These are phyloP conservation scores for Cladosporium sp. DNA, from an alignment of 2,329 filamentous ascomycete species.

Conservation along the genomic window DNA sequence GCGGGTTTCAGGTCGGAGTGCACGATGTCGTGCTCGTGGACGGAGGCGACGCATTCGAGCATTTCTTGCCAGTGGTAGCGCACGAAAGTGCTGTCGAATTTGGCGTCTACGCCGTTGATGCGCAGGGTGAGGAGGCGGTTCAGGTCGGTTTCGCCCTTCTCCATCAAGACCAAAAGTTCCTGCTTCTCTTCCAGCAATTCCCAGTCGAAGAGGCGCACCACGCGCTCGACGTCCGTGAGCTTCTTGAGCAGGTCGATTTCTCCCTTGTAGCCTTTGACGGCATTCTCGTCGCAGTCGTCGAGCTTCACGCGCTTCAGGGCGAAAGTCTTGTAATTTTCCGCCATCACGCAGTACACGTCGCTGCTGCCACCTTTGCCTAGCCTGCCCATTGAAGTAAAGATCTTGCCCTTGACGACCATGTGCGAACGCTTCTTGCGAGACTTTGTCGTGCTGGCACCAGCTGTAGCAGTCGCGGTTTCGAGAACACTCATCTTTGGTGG, in stretches of 20 bases:
- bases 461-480: constrained; percentile 82
- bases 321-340: constrained; percentile 93
- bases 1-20: constrained; percentile 96
- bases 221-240: constrained; percentile 78
- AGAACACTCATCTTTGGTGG: constrained; percentile 95
- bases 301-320: constrained; percentile 90
- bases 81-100: constrained; percentile 83
- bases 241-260: constrained; percentile 89
- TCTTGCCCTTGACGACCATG: constrained; percentile 83
- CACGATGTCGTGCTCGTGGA: constrained; percentile 87
- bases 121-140: constrained; percentile 75
- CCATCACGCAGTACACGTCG: constrained; percentile 94
- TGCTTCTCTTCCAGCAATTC: constrained; percentile 93
- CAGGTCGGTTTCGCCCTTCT: constrained; percentile 92
- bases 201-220: constrained; percentile 86
- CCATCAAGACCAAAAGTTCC: constrained; percentile 87
- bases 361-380: constrained; percentile 90
- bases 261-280: constrained; percentile 83
- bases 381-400: constrained; percentile 83
- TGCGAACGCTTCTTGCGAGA: constrained; percentile 73
- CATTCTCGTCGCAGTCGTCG: constrained; percentile 80
- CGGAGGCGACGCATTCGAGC: constrained; percentile 88
- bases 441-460: constrained; percentile 74
- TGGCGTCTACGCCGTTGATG: constrained; percentile 63
- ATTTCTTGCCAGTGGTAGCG: constrained; percentile 99